Evolutionary conservation across 192 early-diverging fungal genomes (phyloP), one percentile per base, ranked within the genome.

Genomic region (Coemansia sp.): DNA sequence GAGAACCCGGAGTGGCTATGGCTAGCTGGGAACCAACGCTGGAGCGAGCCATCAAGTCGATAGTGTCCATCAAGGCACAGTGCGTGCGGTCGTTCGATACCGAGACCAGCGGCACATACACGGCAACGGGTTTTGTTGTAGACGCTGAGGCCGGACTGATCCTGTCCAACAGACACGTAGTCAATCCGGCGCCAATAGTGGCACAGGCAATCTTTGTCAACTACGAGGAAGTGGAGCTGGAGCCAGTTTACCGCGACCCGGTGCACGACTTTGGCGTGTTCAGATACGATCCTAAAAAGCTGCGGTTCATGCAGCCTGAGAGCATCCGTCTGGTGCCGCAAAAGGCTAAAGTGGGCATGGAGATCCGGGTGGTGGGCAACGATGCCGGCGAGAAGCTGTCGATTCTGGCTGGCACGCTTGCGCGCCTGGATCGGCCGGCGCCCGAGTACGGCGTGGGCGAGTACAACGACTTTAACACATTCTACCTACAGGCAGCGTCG

Each of bases 261-360:
- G 78, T 92, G 14, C 92, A 93, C 71, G 92, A 93, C 75, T 93
- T 91, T 88, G 91, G 91, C 2, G 89, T 94, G 71, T 85, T 92
- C 76, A 77, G 87, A 64, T 94, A 90, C 63, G 87, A 92, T 72
- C 83, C 87, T 7, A 72, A 85, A 39, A 88, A 88, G 58, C 64
- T 81, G 20, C 25, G 56, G 57, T 76, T 73, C 62, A 76, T 76
- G 74, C 37, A 48, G 60, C 56, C 63, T 40, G 74, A 76, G 64
- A 57, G 67, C 0, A 81, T 81, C 51, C 74, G 84, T 22, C 79
- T 94, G 50, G 85, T 86, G 17, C 91, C 92, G n/a, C 85, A 90
- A 60, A 78, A 86, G 53, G 91, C 90, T 50, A 87, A 87, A 58
- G 88, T 91, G 1, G 92, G 92, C 17, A 79, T 92, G 56, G 91